Base-by-base conservation (phyloP, 768 basidiomycete species). In the Hypholoma fasciculare region DNA sequence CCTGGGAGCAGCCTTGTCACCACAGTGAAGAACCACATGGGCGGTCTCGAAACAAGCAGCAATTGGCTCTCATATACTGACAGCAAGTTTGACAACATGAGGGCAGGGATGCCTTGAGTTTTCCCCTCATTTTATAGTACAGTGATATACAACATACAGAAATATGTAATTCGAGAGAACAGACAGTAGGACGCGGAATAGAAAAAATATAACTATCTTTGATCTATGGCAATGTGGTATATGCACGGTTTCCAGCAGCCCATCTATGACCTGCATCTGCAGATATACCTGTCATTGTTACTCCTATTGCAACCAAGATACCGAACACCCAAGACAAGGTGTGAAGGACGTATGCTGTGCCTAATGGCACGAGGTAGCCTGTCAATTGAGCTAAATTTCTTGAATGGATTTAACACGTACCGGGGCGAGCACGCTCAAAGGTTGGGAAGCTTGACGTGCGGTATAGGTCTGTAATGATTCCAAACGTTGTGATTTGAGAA, bases 41-140 rank as follows among this genome's bases (percentile, higher is more conserved):
- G 88, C 12, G 76, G 79, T 11, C 71, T 94, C 59, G 90, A 95
- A 63, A 62, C 63, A 49, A 75, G 70, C 59, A 82, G 81, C 38
- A 99, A 99, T 70, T 96, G 95, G 87, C 75, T 99, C 61, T 68
- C 70, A 43, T 98, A 96, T 67, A 80, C 84, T 66, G 72, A 78
- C 39, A 92, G 90, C 66, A 82, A 83, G 74, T 95, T 88, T 68
- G 88, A 90, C 43, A 95, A 96, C 69, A 74, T 96, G 78, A 79
- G 78, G 66, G 82, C 82, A 13, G 88, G 90, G 39, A 90, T 91
- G 87, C 57, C 65, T 48, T 73, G 60, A 56, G 27, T 53, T 12
- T 16, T 11, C 27, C 12, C 48, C 40, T 8, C 5, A 1, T 42
- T 8, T 42, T 16, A 14, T 16, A 42, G 13, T 42, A 42, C 40